Evolutionary conservation across 495 filamentous ascomycete genomes (phyloP).

Genomic region (Annulohypoxylon nitens): DNA sequence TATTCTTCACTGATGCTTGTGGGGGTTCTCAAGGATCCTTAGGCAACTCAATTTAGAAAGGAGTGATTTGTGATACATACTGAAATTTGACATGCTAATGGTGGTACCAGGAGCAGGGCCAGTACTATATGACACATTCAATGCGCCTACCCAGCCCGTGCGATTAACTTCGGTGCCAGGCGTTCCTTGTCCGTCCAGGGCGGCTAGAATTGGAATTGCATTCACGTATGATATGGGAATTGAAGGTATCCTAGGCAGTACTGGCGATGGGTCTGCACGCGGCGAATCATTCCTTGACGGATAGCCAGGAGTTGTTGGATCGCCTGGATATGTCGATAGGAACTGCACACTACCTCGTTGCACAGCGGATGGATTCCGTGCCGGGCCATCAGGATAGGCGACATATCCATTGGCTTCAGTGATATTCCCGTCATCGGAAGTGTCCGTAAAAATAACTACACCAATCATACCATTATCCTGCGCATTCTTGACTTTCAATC

Average conservation of each 20-base stretch:
- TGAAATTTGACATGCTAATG: constrained; percentile 81
- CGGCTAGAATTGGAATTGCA: constrained; percentile 79
- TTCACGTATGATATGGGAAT: constrained; percentile 87
- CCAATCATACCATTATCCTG: constrained; percentile 88
- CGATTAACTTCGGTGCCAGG: constrained; percentile 77
- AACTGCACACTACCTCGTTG: constrained; percentile 87
- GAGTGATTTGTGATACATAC: background rate
- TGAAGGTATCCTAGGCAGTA: constrained; percentile 84
- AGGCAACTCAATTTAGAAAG: background rate
- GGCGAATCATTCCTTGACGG: constrained; percentile 83
- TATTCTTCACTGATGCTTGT: background rate
- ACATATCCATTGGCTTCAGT: constrained; percentile 81
- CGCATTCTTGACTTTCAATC: constrained; percentile 86
- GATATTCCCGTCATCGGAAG: constrained; percentile 80
- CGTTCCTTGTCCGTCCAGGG: constrained; percentile 85
- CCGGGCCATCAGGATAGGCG: constrained; percentile 84
- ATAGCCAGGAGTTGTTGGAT: constrained; percentile 89
- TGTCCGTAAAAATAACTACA: constrained; percentile 83
- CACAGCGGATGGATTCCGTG: constrained; percentile 81
- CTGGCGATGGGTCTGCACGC: constrained; percentile 69
- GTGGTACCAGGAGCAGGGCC: constrained; percentile 80
- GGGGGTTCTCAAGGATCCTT: background rate
- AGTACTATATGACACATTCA: constrained; percentile 85
- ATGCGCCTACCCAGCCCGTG: constrained; percentile 76
- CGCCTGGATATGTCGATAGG: constrained; percentile 68